These are phyloP conservation scores for Ceratobasidium sp. DNA, from an alignment of 1,284 basidiomycete species.

Conservation along the genomic window DNA sequence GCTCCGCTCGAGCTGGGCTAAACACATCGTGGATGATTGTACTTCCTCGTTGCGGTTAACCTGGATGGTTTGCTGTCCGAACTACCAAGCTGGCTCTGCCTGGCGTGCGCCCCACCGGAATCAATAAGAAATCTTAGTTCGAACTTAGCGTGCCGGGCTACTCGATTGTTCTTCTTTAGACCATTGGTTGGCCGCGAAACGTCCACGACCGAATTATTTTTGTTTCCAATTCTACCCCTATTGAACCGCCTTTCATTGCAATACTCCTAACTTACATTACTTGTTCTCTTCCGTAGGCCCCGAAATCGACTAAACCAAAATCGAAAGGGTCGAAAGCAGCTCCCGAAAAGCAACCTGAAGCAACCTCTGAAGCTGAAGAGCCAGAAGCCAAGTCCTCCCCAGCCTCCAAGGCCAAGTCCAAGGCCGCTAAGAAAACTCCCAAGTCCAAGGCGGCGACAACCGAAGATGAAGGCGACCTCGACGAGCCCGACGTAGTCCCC, in stretches of 20 bases:
- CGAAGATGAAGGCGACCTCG: not conserved
- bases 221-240: not conserved
- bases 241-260: not conserved
- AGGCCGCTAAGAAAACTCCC: not conserved
- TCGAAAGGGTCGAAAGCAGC: constrained; percentile 5
- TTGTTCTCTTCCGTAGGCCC: not conserved
- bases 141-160: too few species aligned
- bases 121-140: too few species aligned
- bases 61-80: too few species aligned
- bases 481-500: constrained; percentile 36
- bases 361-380: not conserved
- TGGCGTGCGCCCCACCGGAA: too few species aligned
- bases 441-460: constrained; percentile 24
- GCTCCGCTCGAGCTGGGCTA: too few species aligned
- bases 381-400: not conserved
- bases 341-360: not conserved
- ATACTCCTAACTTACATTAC: not conserved
- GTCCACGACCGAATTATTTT: too few species aligned
- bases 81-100: too few species aligned
- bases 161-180: too few species aligned
- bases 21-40: too few species aligned
- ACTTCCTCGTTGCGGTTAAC: too few species aligned
- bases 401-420: constrained; percentile 17
- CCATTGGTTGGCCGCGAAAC: too few species aligned
- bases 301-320: constrained; percentile 6